Conservation (phyloP, 495 filamentous ascomycete species). For the Penicillium canariense region DNA sequence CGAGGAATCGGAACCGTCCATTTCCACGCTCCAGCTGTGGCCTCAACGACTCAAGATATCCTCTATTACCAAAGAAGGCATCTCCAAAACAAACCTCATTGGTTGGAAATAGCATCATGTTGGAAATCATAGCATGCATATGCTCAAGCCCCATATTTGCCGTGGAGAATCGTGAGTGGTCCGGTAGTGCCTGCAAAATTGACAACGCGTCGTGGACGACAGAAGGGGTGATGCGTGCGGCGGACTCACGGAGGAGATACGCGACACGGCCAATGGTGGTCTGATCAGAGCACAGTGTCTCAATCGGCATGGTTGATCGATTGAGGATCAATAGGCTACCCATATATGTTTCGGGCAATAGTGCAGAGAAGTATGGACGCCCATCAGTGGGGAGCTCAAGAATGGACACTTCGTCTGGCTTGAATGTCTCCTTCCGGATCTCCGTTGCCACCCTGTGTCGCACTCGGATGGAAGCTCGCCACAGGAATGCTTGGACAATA, state of each 20-base stretch:
- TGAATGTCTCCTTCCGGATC: slow-evolving; percentile 4
- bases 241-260: slow-evolving; percentile 7
- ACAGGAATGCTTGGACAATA: slow-evolving; percentile 7
- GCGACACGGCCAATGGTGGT: slow-evolving; percentile 7
- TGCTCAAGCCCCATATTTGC: slow-evolving; percentile 10
- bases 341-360: slow-evolving; percentile 3
- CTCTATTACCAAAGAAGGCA: slow-evolving; percentile 1
- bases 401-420: slow-evolving; percentile 1
- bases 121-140: slow-evolving; percentile 12
- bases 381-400: slow-evolving; percentile 6
- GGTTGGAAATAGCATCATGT: slow-evolving; percentile 8
- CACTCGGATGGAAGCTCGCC: slow-evolving; percentile 2
- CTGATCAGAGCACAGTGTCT: slow-evolving; percentile 7
- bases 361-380: slow-evolving; percentile 2
- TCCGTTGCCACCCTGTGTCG: neutral
- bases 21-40: slow-evolving; percentile 10
- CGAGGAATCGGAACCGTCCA: slow-evolving; percentile 8
- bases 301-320: slow-evolving; percentile 9
- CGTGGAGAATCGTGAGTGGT: slow-evolving; percentile 2
- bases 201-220: slow-evolving; percentile 6
- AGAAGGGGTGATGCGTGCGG: slow-evolving; percentile 7
- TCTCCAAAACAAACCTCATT: slow-evolving; percentile 6
- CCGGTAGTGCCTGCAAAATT: slow-evolving; percentile 5
- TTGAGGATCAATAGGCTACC: slow-evolving; percentile 8
- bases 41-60: neutral